Percentiles rank a stretch among this genome's conserved stretches.
Conservation (phyloP, 2,329 filamentous ascomycete species). For the Microascus cirrosus region DNA sequence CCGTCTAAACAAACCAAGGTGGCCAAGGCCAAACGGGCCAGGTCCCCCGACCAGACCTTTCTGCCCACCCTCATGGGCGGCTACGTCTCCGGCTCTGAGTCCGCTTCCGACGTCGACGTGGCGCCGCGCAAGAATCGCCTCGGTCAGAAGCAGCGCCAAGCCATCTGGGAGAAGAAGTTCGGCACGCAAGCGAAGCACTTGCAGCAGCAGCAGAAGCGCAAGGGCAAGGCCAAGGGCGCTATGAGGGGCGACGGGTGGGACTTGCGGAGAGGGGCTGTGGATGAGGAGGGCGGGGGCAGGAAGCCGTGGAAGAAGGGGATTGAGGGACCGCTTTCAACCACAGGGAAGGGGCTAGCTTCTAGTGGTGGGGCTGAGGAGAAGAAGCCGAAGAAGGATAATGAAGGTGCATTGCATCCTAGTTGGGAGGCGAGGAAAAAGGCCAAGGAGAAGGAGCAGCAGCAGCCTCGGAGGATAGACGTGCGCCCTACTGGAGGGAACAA, state of each 20-base stretch:
- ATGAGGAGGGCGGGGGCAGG: conserved; percentile 19
- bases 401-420: conserved; percentile 49
- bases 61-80: conserved; percentile 68
- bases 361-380: conserved; percentile 21
- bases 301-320: conserved; percentile 45
- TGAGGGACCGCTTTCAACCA: conserved; percentile 19
- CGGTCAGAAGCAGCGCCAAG: conserved; percentile 67
- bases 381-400: conserved; percentile 30
- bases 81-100: conserved; percentile 66
- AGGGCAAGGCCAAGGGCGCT: conserved; percentile 11
- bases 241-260: conserved; percentile 45
- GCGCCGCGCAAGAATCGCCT: conserved; percentile 53
- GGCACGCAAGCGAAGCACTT: conserved; percentile 60
- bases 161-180: conserved; percentile 73
- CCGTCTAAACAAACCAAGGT: conserved; percentile 8
- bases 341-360: conserved; percentile 4
- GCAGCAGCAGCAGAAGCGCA: conserved; percentile 17
- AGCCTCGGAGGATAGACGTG: conserved; percentile 40
- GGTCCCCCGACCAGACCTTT: conserved; percentile 42
- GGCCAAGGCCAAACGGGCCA: conserved; percentile 13
- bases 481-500: conserved; percentile 25
- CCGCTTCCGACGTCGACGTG: conserved; percentile 54
- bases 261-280: conserved; percentile 41
- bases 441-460: conserved; percentile 51
- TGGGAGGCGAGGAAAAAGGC: conserved; percentile 54